Percentiles rank a stretch among this genome's conserved stretches.
phyloP scores from a whole-genome alignment of 2,329 filamentous ascomycete genomes.

The Mollisiaceae sp. region DNA sequence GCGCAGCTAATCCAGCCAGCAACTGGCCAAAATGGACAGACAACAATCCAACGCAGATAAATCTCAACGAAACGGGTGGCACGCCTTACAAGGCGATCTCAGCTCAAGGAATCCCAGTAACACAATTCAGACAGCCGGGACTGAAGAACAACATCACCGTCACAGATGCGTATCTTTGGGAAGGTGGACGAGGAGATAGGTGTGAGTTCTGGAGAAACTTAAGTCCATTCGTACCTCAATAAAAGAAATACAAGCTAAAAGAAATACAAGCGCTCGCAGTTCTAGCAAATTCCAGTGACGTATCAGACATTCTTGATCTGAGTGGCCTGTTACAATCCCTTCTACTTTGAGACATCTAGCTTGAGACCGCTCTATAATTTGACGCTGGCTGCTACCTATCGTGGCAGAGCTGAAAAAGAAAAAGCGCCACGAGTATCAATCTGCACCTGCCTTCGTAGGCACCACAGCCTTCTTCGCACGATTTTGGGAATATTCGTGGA shows the following conservation, averaged over 20 bases:
- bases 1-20: slow-evolving; percentile 1
- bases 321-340: neutral
- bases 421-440: neutral
- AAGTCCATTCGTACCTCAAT: slow-evolving; percentile 10
- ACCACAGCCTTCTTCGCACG: neutral
- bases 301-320: neutral
- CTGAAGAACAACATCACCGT: neutral
- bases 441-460: no score
- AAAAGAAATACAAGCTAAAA: neutral
- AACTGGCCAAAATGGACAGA: slow-evolving; percentile 12
- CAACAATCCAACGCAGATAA: slow-evolving; percentile 1
- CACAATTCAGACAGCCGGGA: neutral
- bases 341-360: neutral
- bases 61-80: neutral
- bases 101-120: neutral
- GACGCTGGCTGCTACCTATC: neutral
- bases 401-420: slow-evolving; percentile 2
- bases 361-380: neutral
- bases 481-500: neutral
- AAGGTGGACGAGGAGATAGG: neutral
- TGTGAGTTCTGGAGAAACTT: slow-evolving; percentile 4
- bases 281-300: neutral
- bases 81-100: neutral
- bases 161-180: neutral
- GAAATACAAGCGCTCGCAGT: neutral